Conservation (phyloP, 2,329 filamentous ascomycete species). For the Aureobasidium sp. region DNA sequence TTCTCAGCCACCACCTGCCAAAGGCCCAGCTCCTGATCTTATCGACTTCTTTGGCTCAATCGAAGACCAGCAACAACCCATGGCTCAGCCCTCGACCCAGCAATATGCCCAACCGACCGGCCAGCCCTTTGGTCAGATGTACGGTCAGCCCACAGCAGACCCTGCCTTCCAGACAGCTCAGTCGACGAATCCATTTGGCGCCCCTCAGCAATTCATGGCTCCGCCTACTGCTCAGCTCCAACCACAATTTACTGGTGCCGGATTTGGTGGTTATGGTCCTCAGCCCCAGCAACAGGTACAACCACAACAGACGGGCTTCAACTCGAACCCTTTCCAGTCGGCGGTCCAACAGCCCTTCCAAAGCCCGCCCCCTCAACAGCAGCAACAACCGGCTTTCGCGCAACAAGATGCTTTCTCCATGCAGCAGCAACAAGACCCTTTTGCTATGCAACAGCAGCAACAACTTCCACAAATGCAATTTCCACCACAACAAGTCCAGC, state of each 20-base stretch:
- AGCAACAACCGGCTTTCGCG: conserved; percentile 19
- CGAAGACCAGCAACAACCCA: conserved; percentile 73
- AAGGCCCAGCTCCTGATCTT: conserved; percentile 66
- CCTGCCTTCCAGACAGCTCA: conserved; percentile 20
- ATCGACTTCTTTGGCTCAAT: conserved; percentile 96
- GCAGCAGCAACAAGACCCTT: conserved; percentile 24
- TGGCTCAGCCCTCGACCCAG: conserved; percentile 30
- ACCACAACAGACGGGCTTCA: conserved; percentile 33
- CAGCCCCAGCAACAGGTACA: conserved; percentile 49
- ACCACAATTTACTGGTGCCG: conserved; percentile 62
- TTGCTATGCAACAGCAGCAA: conserved; percentile 37
- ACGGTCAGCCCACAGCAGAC: conserved; percentile 26
- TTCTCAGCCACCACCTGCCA: conserved; percentile 33
- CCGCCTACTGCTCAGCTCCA: conserved; percentile 46
- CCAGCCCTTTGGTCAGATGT: conserved; percentile 22
- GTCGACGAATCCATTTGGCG: conserved; percentile 35
- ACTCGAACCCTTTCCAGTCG: conserved; percentile 24
- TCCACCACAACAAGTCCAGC: conserved; percentile 36
- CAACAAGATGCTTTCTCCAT: not conserved
- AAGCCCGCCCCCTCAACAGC: conserved; percentile 13
- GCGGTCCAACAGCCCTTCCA: conserved; percentile 3
- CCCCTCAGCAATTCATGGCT: conserved; percentile 30
- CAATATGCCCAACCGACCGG: conserved; percentile 38
- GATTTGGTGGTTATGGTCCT: conserved; percentile 74
- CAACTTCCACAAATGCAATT: conserved; percentile 42